Percentiles rank a stretch among this genome's conserved stretches.
phyloP scores from a whole-genome alignment of 345 rosid genomes.

The Brassica cretica region DNA sequence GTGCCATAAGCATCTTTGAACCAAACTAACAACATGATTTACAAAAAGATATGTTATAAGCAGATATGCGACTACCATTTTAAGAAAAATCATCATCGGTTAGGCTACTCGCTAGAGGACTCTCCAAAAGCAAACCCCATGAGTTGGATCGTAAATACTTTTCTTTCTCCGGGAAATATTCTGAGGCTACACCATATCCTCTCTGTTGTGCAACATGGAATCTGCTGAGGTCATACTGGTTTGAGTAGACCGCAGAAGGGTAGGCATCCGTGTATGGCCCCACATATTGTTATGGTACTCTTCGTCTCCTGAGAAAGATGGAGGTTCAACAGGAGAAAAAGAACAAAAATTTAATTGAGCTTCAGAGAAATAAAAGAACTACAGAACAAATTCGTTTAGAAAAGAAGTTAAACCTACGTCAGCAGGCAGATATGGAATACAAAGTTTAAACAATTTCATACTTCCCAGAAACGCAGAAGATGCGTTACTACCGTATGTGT shows the following conservation, averaged over 20 bases:
- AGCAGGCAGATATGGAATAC: neutral
- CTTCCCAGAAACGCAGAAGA: neutral
- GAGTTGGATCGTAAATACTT: conserved; percentile 55
- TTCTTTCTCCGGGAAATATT: conserved; percentile 45
- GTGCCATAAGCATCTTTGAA: conserved; percentile 14
- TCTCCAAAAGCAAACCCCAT: conserved; percentile 75
- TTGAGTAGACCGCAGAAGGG: conserved; percentile 53
- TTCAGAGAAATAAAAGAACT: no score
- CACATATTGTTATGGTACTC: conserved; percentile 1
- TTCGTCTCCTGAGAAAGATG: neutral
- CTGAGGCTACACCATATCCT: conserved; percentile 45
- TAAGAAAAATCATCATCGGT: conserved; percentile 89
- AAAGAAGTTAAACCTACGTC: neutral
- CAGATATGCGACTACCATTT: conserved; percentile 66
- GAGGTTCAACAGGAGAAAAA: neutral
- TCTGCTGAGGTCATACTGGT: conserved; percentile 57
- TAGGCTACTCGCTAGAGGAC: conserved; percentile 74
- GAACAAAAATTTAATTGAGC: neutral
- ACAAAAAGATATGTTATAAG: conserved; percentile 35
- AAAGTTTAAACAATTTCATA: no score
- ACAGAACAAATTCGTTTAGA: no score
- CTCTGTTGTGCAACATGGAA: conserved; percentile 51
- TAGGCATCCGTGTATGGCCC: conserved; percentile 41
- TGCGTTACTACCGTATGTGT: neutral
- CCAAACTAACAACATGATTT: conserved; percentile 30